phyloP scores from a whole-genome alignment of 192 early-diverging fungal genomes.

The Coemansia biformis region DNA sequence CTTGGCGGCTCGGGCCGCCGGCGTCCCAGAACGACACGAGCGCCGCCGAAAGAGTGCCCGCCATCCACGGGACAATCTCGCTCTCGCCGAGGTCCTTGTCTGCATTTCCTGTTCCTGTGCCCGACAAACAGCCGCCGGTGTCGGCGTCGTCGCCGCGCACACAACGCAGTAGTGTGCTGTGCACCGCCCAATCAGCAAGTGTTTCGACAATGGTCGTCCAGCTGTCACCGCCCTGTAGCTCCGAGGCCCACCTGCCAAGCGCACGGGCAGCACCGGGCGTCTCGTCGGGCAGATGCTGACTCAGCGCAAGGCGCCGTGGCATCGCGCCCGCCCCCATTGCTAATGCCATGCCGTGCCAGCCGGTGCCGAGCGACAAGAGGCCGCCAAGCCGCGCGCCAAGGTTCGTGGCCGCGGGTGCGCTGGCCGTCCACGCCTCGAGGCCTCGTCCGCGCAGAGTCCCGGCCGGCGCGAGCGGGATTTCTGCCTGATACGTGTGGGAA shows the following conservation, averaged over 20 bases:
- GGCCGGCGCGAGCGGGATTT: neutral
- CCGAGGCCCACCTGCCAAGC: neutral
- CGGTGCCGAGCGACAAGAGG: conserved; percentile 21
- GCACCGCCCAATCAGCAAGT: conserved; percentile 33
- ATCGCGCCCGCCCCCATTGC: no score
- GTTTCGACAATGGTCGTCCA: conserved; percentile 29
- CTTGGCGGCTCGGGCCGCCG: no score
- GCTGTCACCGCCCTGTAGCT: conserved; percentile 5
- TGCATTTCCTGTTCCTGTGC: no score
- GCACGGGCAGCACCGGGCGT: no score
- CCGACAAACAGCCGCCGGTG: no score
- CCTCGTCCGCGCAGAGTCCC: neutral
- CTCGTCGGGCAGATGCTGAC: no score
- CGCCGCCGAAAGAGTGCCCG: conserved; percentile 1
- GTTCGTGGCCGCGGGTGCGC: no score
- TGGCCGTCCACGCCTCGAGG: no score
- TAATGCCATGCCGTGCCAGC: neutral
- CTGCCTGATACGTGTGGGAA: neutral
- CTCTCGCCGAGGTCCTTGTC: no score
- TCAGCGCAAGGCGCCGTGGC: no score
- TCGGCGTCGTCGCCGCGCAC: neutral
- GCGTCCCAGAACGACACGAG: conserved; percentile 8
- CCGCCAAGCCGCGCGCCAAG: conserved; percentile 42
- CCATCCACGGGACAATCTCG: neutral
- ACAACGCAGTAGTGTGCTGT: conserved; percentile 15